phyloP scores from a whole-genome alignment of 768 basidiomycete species.

The Macrolepiota dolichaula region DNA sequence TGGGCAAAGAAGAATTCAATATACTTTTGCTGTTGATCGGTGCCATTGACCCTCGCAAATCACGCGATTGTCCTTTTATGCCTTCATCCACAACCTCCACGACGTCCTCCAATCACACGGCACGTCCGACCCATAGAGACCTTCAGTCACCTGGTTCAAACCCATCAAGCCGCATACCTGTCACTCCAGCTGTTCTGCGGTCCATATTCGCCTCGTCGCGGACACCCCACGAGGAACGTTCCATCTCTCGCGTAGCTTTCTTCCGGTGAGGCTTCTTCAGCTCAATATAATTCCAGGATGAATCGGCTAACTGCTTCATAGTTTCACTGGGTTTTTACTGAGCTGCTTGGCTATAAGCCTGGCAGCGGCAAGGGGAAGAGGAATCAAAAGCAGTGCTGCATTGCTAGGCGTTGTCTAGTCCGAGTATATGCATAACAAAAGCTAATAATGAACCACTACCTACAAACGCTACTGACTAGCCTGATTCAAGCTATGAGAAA shows the following conservation, averaged over 20 bases:
- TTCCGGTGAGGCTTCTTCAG: slow-evolving; percentile 57
- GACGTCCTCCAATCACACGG: slow-evolving; percentile 45
- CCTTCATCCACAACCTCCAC: slow-evolving; percentile 41
- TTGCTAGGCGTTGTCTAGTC: slow-evolving; percentile 61
- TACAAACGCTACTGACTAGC: background rate
- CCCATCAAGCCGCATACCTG: slow-evolving; percentile 64
- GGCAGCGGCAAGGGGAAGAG: slow-evolving; percentile 66
- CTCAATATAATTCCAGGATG: background rate
- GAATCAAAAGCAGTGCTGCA: slow-evolving; percentile 61
- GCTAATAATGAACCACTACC: slow-evolving; percentile 15
- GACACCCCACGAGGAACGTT: slow-evolving; percentile 76
- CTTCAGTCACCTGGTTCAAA: slow-evolving; percentile 31
- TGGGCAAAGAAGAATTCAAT: background rate
- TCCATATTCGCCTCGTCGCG: slow-evolving; percentile 87
- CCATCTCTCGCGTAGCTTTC: slow-evolving; percentile 82
- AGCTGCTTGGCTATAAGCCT: slow-evolving; percentile 81
- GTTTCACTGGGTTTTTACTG: slow-evolving; percentile 79
- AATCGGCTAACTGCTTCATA: slow-evolving; percentile 23
- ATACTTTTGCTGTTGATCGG: slow-evolving; percentile 4
- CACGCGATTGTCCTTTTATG: slow-evolving; percentile 27
- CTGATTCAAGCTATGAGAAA: slow-evolving; percentile 4
- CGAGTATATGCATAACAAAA: slow-evolving; percentile 8
- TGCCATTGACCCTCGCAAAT: background rate
- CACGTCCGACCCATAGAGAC: slow-evolving; percentile 30
- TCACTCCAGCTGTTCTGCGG: slow-evolving; percentile 77